These are phyloP conservation scores for Calonectria pseudoturangicola DNA, from an alignment of 2,329 filamentous ascomycete genomes.

Conservation along the genomic window DNA sequence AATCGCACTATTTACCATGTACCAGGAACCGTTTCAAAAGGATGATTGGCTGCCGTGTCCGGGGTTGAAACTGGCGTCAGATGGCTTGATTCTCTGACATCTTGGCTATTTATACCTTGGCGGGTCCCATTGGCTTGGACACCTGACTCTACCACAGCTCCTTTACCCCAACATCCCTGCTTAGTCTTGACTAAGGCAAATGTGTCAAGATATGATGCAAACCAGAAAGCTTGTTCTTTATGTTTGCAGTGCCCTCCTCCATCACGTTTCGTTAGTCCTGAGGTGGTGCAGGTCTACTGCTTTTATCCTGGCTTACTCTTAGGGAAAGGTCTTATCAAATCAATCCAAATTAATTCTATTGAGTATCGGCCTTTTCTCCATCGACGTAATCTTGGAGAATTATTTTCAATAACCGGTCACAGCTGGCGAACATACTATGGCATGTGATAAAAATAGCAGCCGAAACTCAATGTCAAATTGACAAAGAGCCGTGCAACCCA, in stretches of 20 bases:
- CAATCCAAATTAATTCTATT: no score
- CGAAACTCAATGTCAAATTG: not conserved
- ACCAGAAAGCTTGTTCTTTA: not conserved
- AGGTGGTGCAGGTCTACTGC: no score
- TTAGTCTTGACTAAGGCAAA: not conserved
- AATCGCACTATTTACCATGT: not conserved
- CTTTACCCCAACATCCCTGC: not conserved
- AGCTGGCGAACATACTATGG: no score
- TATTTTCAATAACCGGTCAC: no score
- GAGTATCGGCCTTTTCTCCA: no score
- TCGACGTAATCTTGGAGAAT: no score
- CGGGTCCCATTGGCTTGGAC: not conserved
- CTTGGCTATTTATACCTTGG: not conserved
- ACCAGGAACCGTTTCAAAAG: not conserved
- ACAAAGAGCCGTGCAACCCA: not conserved
- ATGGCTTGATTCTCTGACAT: not conserved
- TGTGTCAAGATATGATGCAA: not conserved
- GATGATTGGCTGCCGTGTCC: not conserved
- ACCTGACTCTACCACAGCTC: not conserved
- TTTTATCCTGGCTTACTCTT: no score
- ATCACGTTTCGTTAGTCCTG: no score
- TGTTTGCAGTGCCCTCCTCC: no score
- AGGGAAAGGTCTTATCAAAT: no score
- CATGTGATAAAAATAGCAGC: no score
- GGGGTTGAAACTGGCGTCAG: not conserved